Evolutionary conservation across 257 asterid genomes (phyloP).

Genomic region (Forsythia suspensa): DNA sequence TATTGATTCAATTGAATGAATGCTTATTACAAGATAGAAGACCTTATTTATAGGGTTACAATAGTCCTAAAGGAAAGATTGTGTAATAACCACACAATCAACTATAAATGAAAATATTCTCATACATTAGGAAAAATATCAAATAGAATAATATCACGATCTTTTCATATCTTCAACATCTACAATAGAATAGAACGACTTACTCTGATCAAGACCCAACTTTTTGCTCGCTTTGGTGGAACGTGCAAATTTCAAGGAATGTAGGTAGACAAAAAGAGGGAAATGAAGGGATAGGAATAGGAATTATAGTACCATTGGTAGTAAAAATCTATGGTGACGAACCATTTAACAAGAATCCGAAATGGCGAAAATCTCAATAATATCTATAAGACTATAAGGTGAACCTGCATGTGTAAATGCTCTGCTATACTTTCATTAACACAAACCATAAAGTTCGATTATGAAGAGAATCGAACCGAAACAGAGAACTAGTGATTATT

Average conservation of each 20-base stretch:
- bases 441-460: not conserved
- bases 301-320: not conserved
- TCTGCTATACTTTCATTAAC: not conserved
- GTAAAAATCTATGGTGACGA: not conserved
- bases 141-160: too few species aligned
- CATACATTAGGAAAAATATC: too few species aligned
- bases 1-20: too few species aligned
- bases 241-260: not conserved
- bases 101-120: too few species aligned
- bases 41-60: too few species aligned
- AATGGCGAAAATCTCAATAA: not conserved
- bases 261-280: not conserved
- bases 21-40: too few species aligned
- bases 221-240: not conserved
- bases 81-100: too few species aligned
- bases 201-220: not conserved
- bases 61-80: too few species aligned
- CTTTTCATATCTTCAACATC: too few species aligned
- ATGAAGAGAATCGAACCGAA: too few species aligned
- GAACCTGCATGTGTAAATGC: not conserved
- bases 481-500: too few species aligned
- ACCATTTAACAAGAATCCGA: not conserved
- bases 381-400: not conserved
- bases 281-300: not conserved
- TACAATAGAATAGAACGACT: not conserved